A percentile compares a stretch with the other conserved stretches of the same genome.
Evolutionary conservation across 345 rosid species (phyloP).

Genomic region (Melaleuca alternifolia): DNA sequence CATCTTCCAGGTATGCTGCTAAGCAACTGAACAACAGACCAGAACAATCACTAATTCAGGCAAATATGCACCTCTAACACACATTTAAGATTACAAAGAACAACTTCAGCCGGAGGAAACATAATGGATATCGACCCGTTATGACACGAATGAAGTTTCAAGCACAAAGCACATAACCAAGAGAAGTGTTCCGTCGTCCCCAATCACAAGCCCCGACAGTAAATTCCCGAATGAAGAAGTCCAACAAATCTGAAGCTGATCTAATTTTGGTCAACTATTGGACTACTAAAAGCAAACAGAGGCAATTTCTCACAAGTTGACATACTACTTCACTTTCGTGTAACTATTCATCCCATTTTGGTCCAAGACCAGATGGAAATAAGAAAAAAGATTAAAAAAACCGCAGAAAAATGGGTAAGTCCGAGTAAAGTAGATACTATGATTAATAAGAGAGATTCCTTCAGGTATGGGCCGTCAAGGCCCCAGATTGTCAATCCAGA

Average conservation of each 20-base stretch:
- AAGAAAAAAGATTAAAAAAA: background rate
- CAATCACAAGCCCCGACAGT: background rate
- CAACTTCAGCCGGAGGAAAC: background rate
- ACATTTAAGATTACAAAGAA: background rate
- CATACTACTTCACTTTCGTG: background rate
- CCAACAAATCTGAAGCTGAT: background rate
- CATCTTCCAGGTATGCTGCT: background rate
- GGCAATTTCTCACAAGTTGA: background rate
- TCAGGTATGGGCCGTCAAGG: fast-evolving
- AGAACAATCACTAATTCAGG: background rate
- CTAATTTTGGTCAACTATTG: background rate
- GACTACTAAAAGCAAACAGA: background rate
- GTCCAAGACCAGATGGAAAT: background rate
- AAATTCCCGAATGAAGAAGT: background rate
- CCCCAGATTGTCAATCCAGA: background rate
- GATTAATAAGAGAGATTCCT: background rate
- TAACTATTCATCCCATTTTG: background rate
- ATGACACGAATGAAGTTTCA: background rate
- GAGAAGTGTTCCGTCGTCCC: background rate
- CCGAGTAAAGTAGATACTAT: background rate
- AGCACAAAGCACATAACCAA: background rate
- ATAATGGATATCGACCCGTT: background rate
- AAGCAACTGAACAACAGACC: background rate
- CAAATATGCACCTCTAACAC: background rate
- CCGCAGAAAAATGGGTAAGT: background rate